Evolutionary conservation across 257 asterid species (phyloP).

Genomic region (Nicotiana undulata): DNA sequence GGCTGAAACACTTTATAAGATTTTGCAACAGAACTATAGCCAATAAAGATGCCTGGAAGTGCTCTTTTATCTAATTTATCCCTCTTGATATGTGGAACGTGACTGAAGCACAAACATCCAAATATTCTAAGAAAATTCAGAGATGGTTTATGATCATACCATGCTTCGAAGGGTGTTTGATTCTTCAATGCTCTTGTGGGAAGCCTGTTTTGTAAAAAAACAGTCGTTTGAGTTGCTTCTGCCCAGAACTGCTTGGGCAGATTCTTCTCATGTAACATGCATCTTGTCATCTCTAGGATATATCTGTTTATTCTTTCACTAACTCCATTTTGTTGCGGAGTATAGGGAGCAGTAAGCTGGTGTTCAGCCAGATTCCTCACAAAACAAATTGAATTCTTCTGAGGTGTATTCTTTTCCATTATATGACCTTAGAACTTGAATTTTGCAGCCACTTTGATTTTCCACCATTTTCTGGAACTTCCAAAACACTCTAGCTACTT

Average conservation of each 20-base stretch:
- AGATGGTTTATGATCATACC: slow-evolving; percentile 6
- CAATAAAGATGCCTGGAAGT: no score
- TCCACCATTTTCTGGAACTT: background rate
- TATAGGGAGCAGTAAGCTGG: background rate
- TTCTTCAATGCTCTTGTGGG: background rate
- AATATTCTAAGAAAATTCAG: background rate
- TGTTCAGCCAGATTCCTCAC: background rate
- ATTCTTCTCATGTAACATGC: background rate
- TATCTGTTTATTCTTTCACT: background rate
- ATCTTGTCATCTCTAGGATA: background rate
- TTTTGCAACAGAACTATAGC: no score
- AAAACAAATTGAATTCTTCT: no score
- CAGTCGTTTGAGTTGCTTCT: background rate
- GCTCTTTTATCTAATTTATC: no score
- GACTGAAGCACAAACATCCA: no score
- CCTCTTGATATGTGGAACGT: no score
- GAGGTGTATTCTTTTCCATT: background rate
- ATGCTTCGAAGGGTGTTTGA: background rate
- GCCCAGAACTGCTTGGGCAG: background rate
- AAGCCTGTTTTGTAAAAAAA: background rate
- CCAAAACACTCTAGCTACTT: background rate
- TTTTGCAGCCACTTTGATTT: background rate
- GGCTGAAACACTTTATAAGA: background rate
- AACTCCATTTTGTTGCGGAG: slow-evolving; percentile 15
- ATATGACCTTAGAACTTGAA: background rate